Evolutionary conservation across 805 yeast genomes (phyloP), one percentile per base, ranked within the genome.

Genomic region (Blastobotrys terrestris): DNA sequence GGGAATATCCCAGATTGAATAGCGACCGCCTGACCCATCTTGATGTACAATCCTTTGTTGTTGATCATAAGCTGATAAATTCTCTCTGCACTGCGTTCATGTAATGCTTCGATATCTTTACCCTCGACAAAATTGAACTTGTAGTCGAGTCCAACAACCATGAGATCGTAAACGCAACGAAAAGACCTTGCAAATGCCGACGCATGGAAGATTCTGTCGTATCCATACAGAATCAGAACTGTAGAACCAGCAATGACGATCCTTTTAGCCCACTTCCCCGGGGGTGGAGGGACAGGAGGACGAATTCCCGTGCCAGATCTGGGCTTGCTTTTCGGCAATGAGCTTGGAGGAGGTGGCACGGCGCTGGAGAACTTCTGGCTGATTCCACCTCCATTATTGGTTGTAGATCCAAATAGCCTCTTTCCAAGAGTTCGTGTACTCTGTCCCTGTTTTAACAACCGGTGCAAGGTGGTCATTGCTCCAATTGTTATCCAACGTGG

Each of bases 1-100:
- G 95, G 95, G 57, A 86, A 78, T 60, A 84, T 72, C 22, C 76
- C 68, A 0, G 88, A 82, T 64, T 87, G 94, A 61, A 85, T 80
- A 2, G 94, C 92, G 46, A 86, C 75, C 49, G 87, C 83, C 72
- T 86, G 94, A 20, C 94, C 95, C 59, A 84, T 67, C 64, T 86
- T 86, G 64, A 87, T 82, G 63, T 84, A 87, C 16, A 87, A 72
- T 1, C 86, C 85, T 57, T 76, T 77, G 61, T 81, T 81, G 11
- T 61, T 61, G 39, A 65, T 63, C 52, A 81, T 62, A 49, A 81
- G 63, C 44, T 75, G 61, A 58, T 72, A 73, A 49, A 81, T 59
- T 44, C 81, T 64, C 16, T 73, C 75, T 3, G 92, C 79, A 39
- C 79, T 77, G 22, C 78, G 66, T 53, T 79, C 81, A 58, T 86